Evolutionary conservation across 2,329 filamentous ascomycete species (phyloP).

Genomic region (Fusarium sp.): DNA sequence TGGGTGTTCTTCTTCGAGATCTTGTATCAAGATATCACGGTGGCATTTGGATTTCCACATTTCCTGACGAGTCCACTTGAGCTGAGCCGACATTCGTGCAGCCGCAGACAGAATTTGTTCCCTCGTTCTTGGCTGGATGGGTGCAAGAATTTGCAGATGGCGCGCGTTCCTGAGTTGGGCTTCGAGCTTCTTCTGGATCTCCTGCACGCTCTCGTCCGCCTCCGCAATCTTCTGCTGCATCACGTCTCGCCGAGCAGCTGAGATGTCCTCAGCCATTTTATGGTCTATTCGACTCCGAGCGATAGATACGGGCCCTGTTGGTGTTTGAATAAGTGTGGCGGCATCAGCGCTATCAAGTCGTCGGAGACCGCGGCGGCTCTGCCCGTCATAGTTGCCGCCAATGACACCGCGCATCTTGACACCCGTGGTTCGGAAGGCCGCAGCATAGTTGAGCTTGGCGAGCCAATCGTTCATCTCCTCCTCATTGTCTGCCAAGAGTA

Average conservation of each 20-base stretch:
- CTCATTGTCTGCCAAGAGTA: conserved; percentile 90
- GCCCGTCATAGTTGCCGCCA: conserved; percentile 86
- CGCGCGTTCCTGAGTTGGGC: conserved; percentile 87
- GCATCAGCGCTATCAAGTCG: conserved; percentile 74
- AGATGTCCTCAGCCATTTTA: conserved; percentile 87
- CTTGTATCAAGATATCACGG: conserved; percentile 84
- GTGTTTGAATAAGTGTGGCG: conserved; percentile 72
- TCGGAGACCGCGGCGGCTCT: conserved; percentile 76
- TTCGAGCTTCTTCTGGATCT: conserved; percentile 82
- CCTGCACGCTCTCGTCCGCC: conserved; percentile 80
- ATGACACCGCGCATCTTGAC: conserved; percentile 90
- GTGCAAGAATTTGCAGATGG: conserved; percentile 88
- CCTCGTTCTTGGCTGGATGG: conserved; percentile 89
- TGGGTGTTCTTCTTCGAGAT: conserved; percentile 80
- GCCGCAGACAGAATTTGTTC: conserved; percentile 89
- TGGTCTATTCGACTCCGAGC: conserved; percentile 79
- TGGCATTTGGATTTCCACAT: conserved; percentile 95
- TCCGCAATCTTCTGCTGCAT: conserved; percentile 88
- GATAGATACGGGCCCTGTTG: conserved; percentile 78
- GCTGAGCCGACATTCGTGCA: conserved; percentile 83
- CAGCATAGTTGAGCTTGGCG: conserved; percentile 94
- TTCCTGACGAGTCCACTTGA: conserved; percentile 94
- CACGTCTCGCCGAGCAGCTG: conserved; percentile 81
- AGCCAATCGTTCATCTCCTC: conserved; percentile 97
- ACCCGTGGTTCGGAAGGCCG: conserved; percentile 90